phyloP scores from a whole-genome alignment of 257 asterid genomes.

The Solanum chmielewskii region DNA sequence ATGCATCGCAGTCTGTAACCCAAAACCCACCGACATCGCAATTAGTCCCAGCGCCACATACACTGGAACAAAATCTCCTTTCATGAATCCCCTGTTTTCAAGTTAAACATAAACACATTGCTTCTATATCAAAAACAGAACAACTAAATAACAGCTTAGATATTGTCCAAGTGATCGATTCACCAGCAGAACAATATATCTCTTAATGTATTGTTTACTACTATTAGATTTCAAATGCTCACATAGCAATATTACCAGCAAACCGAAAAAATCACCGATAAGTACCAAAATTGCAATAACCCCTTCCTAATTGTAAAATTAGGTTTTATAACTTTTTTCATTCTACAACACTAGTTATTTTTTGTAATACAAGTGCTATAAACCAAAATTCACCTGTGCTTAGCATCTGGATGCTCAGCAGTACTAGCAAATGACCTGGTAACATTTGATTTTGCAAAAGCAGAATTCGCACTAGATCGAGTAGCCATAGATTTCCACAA shows the following conservation, averaged over 20 bases:
- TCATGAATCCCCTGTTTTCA: not conserved
- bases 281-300: not conserved
- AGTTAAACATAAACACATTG: not conserved
- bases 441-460: not conserved
- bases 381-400: not conserved
- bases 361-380: not conserved
- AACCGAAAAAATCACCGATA: too few species aligned
- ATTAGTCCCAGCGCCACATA: slow-evolving; percentile 24
- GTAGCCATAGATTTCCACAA: not conserved
- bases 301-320: not conserved
- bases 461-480: not conserved
- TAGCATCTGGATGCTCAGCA: not conserved
- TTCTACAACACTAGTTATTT: not conserved
- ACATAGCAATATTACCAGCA: not conserved
- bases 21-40: not conserved
- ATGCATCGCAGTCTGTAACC: slow-evolving; percentile 7
- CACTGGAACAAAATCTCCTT: slow-evolving; percentile 14
- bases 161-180: too few species aligned
- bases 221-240: not conserved
- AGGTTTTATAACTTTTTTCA: not conserved
- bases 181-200: too few species aligned
- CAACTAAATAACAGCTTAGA: not conserved
- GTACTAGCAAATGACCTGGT: not conserved
- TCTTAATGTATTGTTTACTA: too few species aligned
- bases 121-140: not conserved